Evolutionary conservation across 1,139 yeast species (phyloP).

Genomic region (Komagataea norvegica): DNA sequence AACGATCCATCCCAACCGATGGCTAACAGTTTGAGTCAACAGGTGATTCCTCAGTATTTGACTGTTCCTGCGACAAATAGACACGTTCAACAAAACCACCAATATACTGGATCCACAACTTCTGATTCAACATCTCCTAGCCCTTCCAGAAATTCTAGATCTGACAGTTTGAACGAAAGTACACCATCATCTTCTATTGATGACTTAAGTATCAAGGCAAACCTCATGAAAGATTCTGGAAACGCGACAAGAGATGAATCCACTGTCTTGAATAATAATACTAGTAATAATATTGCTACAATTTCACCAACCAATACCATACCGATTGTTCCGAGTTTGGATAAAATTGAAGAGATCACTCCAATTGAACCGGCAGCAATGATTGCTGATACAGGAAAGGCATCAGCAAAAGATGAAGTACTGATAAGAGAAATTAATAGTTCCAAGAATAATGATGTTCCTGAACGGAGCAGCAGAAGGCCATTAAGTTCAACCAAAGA

Average conservation of each 20-base stretch:
- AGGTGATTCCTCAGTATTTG: no score
- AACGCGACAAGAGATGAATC: neutral
- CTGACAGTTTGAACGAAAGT: conserved; percentile 23
- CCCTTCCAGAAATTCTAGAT: conserved; percentile 25
- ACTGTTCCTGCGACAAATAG: no score
- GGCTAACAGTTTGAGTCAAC: no score
- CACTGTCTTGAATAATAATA: neutral
- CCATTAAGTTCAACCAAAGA: neutral
- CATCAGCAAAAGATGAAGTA: neutral
- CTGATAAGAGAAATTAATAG: neutral
- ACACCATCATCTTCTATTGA: conserved; percentile 28
- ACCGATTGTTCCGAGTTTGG: conserved; percentile 2
- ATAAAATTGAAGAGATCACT: conserved; percentile 15
- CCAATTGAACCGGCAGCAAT: no score
- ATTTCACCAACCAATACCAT: neutral
- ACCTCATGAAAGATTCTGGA: neutral
- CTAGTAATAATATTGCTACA: neutral
- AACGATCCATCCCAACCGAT: conserved; percentile 2
- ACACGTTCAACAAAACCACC: conserved; percentile 3
- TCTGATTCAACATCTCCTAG: conserved; percentile 24
- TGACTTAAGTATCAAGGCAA: conserved; percentile 17
- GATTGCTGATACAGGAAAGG: neutral
- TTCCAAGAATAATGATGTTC: neutral
- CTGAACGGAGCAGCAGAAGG: neutral
- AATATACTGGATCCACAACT: conserved; percentile 1